Evolutionary conservation across 306 rosid genomes (phyloP).

Genomic region (Vachellia collinsii): DNA sequence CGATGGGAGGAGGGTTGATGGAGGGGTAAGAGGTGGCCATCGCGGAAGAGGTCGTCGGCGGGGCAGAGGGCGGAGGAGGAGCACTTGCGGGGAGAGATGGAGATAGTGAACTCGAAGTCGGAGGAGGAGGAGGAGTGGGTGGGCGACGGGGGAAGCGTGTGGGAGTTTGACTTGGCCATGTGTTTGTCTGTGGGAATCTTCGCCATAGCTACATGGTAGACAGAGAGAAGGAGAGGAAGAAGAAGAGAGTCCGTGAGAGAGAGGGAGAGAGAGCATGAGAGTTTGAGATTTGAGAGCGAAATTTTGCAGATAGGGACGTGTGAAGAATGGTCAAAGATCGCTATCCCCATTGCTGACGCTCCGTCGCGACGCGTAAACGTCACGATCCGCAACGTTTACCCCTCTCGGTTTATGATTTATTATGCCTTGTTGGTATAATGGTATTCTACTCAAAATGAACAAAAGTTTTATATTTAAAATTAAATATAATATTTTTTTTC

Average conservation of each 20-base stretch:
- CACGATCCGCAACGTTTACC: slow-evolving; percentile 34
- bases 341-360: background rate
- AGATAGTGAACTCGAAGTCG: slow-evolving; percentile 85
- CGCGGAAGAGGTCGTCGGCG: slow-evolving; percentile 95
- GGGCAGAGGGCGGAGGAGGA: slow-evolving; percentile 66
- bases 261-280: background rate
- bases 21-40: slow-evolving; percentile 56
- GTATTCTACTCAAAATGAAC: no score
- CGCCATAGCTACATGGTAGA: slow-evolving; percentile 29
- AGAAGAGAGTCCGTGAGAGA: no score
- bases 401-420: no score
- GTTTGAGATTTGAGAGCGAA: background rate
- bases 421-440: no score
- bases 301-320: background rate
- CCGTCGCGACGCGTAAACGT: background rate
- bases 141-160: slow-evolving; percentile 80
- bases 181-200: no score
- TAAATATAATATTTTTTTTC: no score
- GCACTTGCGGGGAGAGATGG: slow-evolving; percentile 69
- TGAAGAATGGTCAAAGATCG: background rate
- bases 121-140: slow-evolving; percentile 73
- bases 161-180: slow-evolving; percentile 45
- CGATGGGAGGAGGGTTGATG: slow-evolving; percentile 76
- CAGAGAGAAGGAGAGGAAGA: background rate
- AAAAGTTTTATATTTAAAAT: no score